Percentiles rank a stretch among this genome's conserved stretches.
phyloP scores from a whole-genome alignment of 495 filamentous ascomycete species.

The Podospora tetraspora region DNA sequence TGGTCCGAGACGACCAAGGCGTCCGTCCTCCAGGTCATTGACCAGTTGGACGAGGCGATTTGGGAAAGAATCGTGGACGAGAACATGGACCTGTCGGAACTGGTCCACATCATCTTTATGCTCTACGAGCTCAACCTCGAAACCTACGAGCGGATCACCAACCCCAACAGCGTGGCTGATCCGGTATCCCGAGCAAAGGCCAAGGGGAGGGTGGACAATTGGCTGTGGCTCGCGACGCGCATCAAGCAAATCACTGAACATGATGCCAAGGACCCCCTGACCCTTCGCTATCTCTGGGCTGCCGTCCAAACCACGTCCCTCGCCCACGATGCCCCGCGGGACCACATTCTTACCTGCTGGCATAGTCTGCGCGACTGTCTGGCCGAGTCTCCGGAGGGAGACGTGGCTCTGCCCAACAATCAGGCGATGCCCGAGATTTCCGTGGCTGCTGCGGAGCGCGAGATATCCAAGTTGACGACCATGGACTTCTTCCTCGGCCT shows the following conservation, averaged over 20 bases:
- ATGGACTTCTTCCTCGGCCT: conserved; percentile 93
- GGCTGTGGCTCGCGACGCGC: conserved; percentile 66
- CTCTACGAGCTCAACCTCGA: conserved; percentile 89
- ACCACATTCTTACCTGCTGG: conserved; percentile 76
- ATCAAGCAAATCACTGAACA: conserved; percentile 44
- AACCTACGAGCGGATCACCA: conserved; percentile 69
- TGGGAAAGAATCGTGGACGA: conserved; percentile 47
- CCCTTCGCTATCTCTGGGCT: conserved; percentile 74
- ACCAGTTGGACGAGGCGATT: conserved; percentile 62
- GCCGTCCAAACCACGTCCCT: conserved; percentile 69
- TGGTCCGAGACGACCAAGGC: conserved; percentile 75
- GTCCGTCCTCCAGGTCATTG: conserved; percentile 61
- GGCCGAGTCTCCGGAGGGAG: conserved; percentile 28
- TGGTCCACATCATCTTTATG: conserved; percentile 62
- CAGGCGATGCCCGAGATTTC: conserved; percentile 86
- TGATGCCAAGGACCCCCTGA: conserved; percentile 42
- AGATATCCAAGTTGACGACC: conserved; percentile 85
- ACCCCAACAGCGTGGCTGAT: conserved; percentile 65
- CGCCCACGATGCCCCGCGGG: conserved; percentile 59
- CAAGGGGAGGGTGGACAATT: conserved; percentile 65
- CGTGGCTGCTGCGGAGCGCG: conserved; percentile 69
- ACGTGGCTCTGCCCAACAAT: conserved; percentile 76
- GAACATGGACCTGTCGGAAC: conserved; percentile 10
- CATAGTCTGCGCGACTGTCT: conserved; percentile 54
- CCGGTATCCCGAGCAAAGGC: conserved; percentile 53